Base-by-base conservation (phyloP, 2,329 filamentous ascomycete species). In the Elsinoe necatrix region DNA sequence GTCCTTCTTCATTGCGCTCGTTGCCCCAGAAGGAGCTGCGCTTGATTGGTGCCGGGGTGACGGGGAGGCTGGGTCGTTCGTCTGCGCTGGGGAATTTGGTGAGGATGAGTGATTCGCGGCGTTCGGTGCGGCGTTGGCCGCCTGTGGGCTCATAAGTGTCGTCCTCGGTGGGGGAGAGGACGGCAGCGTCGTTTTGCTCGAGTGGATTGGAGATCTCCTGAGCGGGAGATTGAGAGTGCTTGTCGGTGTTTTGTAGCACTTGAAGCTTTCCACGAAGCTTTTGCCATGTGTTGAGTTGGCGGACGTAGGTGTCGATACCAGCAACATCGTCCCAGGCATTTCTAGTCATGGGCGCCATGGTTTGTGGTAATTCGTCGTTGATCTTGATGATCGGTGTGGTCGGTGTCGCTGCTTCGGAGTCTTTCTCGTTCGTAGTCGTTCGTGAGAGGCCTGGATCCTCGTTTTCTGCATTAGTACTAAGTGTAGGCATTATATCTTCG, bases 281-380 rank as follows among this genome's bases (percentile, higher is more conserved):
- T 68, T 84, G 83, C 64, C 86, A 83, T 3, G 71, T 67, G 54
- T 73, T 72, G 57, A 95, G 75, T 55, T 82, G 79, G 61, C 88
- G 87, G 56, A 97, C 87, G 68, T 96, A 98, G 61, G 82, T 81
- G 65, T 89, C 84, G 64, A 98, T 98, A 62, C 89, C 86, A 11
- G 88, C 87, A 54, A 95, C 81, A 55, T 89, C 87, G 65, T 98
- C 93, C 93, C 93, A 98, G 14, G 89, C 91, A 70, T 97, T 98
- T 54, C 62, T 66, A 52, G 77, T 81, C 47, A 83, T 80, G n/a
- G 82, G 77, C 35, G 60, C 63, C 68, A 86, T 95, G 47, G 78
- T 78, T 61, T 82, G 80, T 18, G 83, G 79, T 64, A 85, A 78
- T 50, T 80, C 73, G 35, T 77, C 67, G 20, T 71, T 73, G 57